phyloP scores from a whole-genome alignment of 2,329 filamentous ascomycete genomes.

The Delphinella strobiligena region DNA sequence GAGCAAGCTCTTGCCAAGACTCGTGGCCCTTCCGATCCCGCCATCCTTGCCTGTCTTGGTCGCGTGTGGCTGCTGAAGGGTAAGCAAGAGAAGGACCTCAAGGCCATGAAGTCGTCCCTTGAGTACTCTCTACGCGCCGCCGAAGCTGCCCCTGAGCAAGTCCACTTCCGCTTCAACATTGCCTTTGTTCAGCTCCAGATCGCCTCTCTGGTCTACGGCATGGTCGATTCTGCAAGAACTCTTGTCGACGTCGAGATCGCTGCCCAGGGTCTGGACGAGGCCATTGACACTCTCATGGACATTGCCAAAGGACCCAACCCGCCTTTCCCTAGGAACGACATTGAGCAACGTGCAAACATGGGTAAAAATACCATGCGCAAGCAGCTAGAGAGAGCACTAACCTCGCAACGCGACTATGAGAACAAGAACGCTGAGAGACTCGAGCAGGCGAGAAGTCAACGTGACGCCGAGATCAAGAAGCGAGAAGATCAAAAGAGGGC shows the following conservation, averaged over 20 bases:
- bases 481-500: constrained; percentile 66
- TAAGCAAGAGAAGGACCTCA: constrained; percentile 51
- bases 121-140: constrained; percentile 60
- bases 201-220: constrained; percentile 62
- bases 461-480: constrained; percentile 66
- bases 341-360: constrained; percentile 96
- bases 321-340: constrained; percentile 79
- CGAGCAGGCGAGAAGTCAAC: constrained; percentile 62
- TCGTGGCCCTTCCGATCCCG: constrained; percentile 60
- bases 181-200: constrained; percentile 96
- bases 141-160: constrained; percentile 64
- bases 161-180: constrained; percentile 94
- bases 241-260: constrained; percentile 72
- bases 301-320: constrained; percentile 53
- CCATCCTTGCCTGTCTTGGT: constrained; percentile 74
- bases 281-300: constrained; percentile 57
- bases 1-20: constrained; percentile 74
- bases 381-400: constrained; percentile 75
- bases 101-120: constrained; percentile 51
- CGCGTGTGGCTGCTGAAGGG: constrained; percentile 78
- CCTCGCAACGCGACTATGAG: constrained; percentile 82
- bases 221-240: constrained; percentile 65
- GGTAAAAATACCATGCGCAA: constrained; percentile 87
- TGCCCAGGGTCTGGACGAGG: constrained; percentile 67
- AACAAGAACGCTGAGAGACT: constrained; percentile 85